Conservation (phyloP, 768 basidiomycete species). For the Psilocybe sp. region DNA sequence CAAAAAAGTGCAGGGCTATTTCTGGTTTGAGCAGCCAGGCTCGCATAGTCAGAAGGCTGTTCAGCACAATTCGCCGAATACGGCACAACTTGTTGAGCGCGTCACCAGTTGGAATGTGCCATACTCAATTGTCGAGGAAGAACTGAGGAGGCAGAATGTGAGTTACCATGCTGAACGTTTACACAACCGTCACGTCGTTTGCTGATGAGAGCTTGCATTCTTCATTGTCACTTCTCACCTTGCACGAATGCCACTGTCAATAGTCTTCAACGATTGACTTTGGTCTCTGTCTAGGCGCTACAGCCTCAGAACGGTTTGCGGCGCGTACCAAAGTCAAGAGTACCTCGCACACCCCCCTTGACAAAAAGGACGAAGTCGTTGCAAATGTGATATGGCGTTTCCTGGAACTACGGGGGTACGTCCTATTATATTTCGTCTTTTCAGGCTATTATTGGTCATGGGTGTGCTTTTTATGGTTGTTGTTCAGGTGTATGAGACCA, state of each 20-base stretch:
- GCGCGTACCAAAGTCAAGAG: constrained; percentile 73
- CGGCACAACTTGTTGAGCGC: constrained; percentile 83
- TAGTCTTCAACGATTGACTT: constrained; percentile 98
- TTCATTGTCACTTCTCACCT: constrained; percentile 3
- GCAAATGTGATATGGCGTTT: constrained; percentile 99
- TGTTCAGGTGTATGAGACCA: background rate
- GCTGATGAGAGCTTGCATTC: constrained; percentile 22
- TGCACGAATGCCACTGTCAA: background rate
- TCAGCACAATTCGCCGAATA: constrained; percentile 74
- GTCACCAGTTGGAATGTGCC: constrained; percentile 90
- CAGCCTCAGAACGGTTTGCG: constrained; percentile 77
- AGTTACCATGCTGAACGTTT: constrained; percentile 37
- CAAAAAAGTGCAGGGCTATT: constrained; percentile 66
- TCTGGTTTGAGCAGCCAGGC: constrained; percentile 70
- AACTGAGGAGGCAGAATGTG: constrained; percentile 94
- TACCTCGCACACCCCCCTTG: constrained; percentile 52
- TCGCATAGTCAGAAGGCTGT: constrained; percentile 55
- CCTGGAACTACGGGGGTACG: constrained; percentile 91
- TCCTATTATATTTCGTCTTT: constrained; percentile 16
- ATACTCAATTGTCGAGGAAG: constrained; percentile 84
- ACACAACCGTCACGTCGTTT: constrained; percentile 1
- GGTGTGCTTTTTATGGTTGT: background rate
- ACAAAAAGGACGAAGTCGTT: constrained; percentile 98
- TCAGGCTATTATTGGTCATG: background rate
- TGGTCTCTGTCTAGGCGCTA: constrained; percentile 89